phyloP scores from a whole-genome alignment of 441 rosid species.

The Adansonia gregorii region DNA sequence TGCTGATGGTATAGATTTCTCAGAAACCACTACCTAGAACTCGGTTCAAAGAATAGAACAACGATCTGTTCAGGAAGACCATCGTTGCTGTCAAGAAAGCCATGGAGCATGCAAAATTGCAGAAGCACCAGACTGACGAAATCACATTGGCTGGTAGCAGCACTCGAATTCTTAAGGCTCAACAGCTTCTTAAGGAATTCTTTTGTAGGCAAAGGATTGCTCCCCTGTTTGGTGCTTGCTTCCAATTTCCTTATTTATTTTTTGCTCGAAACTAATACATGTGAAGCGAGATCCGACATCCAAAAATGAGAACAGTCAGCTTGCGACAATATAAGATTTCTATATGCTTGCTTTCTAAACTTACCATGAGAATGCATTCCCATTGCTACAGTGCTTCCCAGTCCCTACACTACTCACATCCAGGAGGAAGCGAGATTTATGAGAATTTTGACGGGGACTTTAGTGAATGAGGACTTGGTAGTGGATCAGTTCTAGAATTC shows the following conservation, averaged over 20 bases:
- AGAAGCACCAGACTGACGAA: constrained; percentile 52
- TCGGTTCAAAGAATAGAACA: constrained; percentile 65
- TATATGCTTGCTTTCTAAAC: not conserved
- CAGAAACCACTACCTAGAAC: constrained; percentile 61
- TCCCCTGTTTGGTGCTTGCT: no score
- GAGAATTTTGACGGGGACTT: not conserved
- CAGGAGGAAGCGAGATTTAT: not conserved
- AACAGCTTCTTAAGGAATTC: constrained; percentile 54
- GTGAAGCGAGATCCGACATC: no score
- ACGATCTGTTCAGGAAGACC: constrained; percentile 65
- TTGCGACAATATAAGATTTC: not conserved
- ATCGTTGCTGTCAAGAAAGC: constrained; percentile 64
- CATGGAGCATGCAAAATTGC: constrained; percentile 53
- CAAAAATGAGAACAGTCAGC: no score
- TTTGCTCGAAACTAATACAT: no score
- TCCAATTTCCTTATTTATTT: no score
- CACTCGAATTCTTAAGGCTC: constrained; percentile 55
- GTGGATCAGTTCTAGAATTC: no score
- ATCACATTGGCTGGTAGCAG: constrained; percentile 57
- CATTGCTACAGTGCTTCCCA: not conserved
- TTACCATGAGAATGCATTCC: not conserved
- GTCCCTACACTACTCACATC: not conserved
- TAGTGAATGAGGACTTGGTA: no score
- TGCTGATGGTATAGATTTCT: constrained; percentile 61
- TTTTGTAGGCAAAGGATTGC: constrained; percentile 15